Conservation (phyloP, 192 early-diverging fungal genomes). For the Geranomyces michiganensis region DNA sequence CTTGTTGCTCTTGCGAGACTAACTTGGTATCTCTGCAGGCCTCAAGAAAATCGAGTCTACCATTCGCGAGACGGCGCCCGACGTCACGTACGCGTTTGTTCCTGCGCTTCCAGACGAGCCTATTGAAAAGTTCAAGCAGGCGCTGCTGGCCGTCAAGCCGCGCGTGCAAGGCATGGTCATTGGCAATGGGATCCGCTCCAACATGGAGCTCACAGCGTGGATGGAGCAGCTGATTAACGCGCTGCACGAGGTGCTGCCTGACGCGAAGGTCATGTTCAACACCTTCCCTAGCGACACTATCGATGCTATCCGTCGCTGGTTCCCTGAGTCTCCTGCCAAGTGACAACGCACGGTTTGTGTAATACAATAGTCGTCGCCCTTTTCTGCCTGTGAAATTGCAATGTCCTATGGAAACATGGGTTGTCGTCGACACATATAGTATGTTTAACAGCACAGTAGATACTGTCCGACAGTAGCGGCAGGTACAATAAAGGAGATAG, state of each 20-base stretch:
- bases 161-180: constrained; percentile 7
- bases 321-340: constrained; percentile 1
- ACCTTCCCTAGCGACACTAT: constrained; percentile 1
- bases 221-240: constrained; percentile 5
- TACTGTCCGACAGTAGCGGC: too few species aligned
- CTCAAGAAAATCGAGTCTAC: neutral
- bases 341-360: too few species aligned
- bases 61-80: neutral
- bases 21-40: too few species aligned
- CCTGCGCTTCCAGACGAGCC: neutral
- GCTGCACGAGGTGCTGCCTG: neutral
- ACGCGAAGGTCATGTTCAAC: constrained; percentile 14
- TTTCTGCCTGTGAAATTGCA: too few species aligned
- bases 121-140: neutral
- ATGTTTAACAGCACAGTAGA: too few species aligned
- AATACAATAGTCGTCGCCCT: too few species aligned
- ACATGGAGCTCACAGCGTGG: constrained; percentile 4
- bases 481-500: too few species aligned
- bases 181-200: constrained; percentile 4
- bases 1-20: too few species aligned
- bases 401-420: too few species aligned
- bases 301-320: constrained; percentile 9
- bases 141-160: neutral
- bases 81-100: constrained; percentile 5
- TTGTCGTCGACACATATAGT: too few species aligned